A percentile compares a stretch with the other conserved stretches of the same genome.
Conservation (phyloP, 2,329 filamentous ascomycete genomes). For the Massarina eburnea region DNA sequence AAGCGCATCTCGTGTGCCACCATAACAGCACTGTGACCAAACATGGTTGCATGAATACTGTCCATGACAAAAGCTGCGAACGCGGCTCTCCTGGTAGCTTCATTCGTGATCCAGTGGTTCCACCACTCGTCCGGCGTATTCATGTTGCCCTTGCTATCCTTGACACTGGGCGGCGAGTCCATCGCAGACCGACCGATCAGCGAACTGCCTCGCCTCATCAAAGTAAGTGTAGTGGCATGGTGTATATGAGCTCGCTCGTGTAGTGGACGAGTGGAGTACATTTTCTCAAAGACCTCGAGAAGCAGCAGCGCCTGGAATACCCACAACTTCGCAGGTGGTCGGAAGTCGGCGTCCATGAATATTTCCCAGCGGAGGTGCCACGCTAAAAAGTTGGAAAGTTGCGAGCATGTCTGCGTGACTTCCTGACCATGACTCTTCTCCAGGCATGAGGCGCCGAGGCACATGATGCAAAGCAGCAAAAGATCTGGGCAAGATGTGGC, state of each 20-base stretch:
- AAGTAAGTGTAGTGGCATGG: slow-evolving; percentile 89
- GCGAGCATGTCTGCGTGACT: slow-evolving; percentile 73
- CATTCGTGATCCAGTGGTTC: slow-evolving; percentile 94
- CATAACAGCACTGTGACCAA: slow-evolving; percentile 96
- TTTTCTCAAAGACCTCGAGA: slow-evolving; percentile 94
- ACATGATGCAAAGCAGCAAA: slow-evolving; percentile 84
- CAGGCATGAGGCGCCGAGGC: slow-evolving; percentile 85
- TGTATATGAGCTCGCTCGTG: slow-evolving; percentile 97
- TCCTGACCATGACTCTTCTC: slow-evolving; percentile 78
- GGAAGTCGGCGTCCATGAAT: slow-evolving; percentile 87
- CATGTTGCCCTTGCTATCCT: slow-evolving; percentile 61
- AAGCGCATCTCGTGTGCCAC: slow-evolving; percentile 93
- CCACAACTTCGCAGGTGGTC: slow-evolving; percentile 92
- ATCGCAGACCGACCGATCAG: slow-evolving; percentile 82
- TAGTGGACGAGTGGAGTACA: slow-evolving; percentile 88
- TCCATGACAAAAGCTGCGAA: slow-evolving; percentile 96
- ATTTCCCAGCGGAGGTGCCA: slow-evolving; percentile 96
- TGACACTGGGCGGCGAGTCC: slow-evolving; percentile 77
- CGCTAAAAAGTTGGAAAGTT: slow-evolving; percentile 85
- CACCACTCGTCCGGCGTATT: slow-evolving; percentile 87
- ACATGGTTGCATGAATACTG: slow-evolving; percentile 96
- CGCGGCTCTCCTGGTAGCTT: slow-evolving; percentile 84
- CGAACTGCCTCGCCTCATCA: slow-evolving; percentile 92
- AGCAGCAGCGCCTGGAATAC: slow-evolving; percentile 89
- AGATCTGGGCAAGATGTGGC: slow-evolving; percentile 84